Percentiles rank a stretch among this genome's conserved stretches.
These are phyloP conservation scores for Tolypocladium endophyticum DNA, from an alignment of 2,329 filamentous ascomycete species.

Conservation along the genomic window DNA sequence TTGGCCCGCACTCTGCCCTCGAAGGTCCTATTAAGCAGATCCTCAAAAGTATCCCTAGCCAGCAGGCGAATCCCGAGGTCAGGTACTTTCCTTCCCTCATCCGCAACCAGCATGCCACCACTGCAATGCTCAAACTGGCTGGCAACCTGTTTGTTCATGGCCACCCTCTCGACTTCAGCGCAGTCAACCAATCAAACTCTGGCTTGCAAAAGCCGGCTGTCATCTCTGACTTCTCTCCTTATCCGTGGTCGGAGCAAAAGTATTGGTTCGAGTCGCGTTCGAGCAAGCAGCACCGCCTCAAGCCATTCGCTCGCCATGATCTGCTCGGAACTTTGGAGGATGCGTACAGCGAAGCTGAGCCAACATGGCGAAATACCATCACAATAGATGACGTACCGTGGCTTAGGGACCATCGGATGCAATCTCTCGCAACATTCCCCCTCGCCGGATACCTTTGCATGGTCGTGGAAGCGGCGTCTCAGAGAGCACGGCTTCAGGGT, in stretches of 20 bases:
- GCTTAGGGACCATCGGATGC: constrained; percentile 46
- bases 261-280: constrained; percentile 39
- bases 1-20: constrained; percentile 39
- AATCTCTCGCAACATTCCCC: constrained; percentile 45
- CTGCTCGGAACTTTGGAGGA: constrained; percentile 34
- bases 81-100: constrained; percentile 36
- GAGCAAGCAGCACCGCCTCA: constrained; percentile 29
- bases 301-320: constrained; percentile 29
- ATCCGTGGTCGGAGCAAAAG: constrained; percentile 35
- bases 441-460: constrained; percentile 42
- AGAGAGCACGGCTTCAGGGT: constrained; percentile 16
- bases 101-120: constrained; percentile 38
- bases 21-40: constrained; percentile 41
- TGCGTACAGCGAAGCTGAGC: constrained; percentile 32
- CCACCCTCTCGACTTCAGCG: constrained; percentile 28
- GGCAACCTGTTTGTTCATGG: constrained; percentile 35
- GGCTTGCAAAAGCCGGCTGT: constrained; percentile 11
- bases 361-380: constrained; percentile 38
- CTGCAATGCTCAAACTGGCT: constrained; percentile 31
- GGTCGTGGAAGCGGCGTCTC: constrained; percentile 35
- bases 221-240: constrained; percentile 33
- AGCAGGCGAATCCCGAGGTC: constrained; percentile 25
- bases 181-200: constrained; percentile 29
- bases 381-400: constrained; percentile 42
- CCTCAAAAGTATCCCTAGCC: constrained; percentile 28